These are phyloP conservation scores for Tripterygium wilfordii DNA, from an alignment of 177 flowering plant species.

Conservation along the genomic window DNA sequence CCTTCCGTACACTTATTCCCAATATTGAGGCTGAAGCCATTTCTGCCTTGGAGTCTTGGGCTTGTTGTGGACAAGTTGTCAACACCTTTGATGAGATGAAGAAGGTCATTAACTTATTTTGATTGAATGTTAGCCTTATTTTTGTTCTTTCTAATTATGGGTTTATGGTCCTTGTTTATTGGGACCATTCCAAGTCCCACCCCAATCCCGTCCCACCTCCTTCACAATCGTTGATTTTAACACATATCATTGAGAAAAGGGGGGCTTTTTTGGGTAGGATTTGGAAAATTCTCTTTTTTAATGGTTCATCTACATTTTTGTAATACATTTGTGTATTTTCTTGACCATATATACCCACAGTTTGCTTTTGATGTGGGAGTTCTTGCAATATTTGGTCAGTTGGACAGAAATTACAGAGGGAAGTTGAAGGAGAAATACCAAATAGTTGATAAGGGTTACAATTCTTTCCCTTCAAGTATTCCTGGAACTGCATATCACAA, in stretches of 20 bases:
- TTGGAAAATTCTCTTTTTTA: not conserved
- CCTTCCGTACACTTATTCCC: conserved; percentile 19
- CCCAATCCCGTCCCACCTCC: no score
- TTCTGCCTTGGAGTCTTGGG: conserved; percentile 23
- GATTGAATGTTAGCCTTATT: no score
- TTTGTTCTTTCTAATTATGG: no score
- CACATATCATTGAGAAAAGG: not conserved
- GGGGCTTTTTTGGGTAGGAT: not conserved
- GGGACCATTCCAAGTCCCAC: no score
- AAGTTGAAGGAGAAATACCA: conserved; percentile 51
- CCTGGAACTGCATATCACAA: conserved; percentile 73
- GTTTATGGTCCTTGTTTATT: no score
- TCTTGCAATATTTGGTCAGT: conserved; percentile 48
- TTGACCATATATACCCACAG: conserved; percentile 23
- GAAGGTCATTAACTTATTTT: conserved; percentile 16
- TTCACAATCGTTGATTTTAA: no score
- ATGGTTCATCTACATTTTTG: not conserved
- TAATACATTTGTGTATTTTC: not conserved
- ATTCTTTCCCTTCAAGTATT: conserved; percentile 62
- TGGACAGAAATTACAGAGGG: conserved; percentile 37
- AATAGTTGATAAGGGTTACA: conserved; percentile 72
- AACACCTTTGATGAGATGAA: conserved; percentile 33
- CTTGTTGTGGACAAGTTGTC: conserved; percentile 7
- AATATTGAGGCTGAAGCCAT: conserved; percentile 22
- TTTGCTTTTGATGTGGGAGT: conserved; percentile 71